phyloP scores from a whole-genome alignment of 2,329 filamentous ascomycete genomes.

The Monosporascus cannonballus region DNA sequence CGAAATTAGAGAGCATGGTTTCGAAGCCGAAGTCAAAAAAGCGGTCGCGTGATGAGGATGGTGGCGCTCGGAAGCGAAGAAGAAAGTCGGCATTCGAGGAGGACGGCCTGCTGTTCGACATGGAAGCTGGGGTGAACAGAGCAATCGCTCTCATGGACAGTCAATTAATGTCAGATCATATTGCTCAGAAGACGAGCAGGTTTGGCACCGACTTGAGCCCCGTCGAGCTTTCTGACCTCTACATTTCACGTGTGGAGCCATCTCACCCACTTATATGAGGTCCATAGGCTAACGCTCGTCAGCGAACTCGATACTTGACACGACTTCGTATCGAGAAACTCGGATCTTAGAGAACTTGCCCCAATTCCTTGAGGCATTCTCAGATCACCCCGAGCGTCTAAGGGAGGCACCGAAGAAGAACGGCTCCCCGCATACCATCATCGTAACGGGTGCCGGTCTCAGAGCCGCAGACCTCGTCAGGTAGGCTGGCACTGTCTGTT shows the following conservation, averaged over 20 bases:
- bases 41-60: constrained; percentile 47
- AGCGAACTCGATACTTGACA: constrained; percentile 75
- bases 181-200: constrained; percentile 70
- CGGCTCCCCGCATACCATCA: constrained; percentile 76
- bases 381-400: constrained; percentile 52
- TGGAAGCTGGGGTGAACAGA: constrained; percentile 70
- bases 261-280: constrained; percentile 8
- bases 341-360: constrained; percentile 70
- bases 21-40: constrained; percentile 39
- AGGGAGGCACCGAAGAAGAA: constrained; percentile 60
- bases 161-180: constrained; percentile 75
- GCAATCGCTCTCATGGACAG: constrained; percentile 79
- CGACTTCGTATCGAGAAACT: constrained; percentile 63
- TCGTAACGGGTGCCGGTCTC: constrained; percentile 79
- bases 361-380: constrained; percentile 66
- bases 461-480: constrained; percentile 79
- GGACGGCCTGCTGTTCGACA: constrained; percentile 54
- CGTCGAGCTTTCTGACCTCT: constrained; percentile 78
- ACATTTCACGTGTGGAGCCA: constrained; percentile 60
- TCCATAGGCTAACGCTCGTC: neutral
- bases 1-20: constrained; percentile 13
- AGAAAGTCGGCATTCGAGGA: constrained; percentile 49
- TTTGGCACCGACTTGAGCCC: constrained; percentile 77
- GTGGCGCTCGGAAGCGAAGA: constrained; percentile 44
- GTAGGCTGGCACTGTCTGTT: constrained; percentile 31